Evolutionary conservation across 192 early-diverging fungal genomes (phyloP).

Genomic region (Geosiphon pyriformis): DNA sequence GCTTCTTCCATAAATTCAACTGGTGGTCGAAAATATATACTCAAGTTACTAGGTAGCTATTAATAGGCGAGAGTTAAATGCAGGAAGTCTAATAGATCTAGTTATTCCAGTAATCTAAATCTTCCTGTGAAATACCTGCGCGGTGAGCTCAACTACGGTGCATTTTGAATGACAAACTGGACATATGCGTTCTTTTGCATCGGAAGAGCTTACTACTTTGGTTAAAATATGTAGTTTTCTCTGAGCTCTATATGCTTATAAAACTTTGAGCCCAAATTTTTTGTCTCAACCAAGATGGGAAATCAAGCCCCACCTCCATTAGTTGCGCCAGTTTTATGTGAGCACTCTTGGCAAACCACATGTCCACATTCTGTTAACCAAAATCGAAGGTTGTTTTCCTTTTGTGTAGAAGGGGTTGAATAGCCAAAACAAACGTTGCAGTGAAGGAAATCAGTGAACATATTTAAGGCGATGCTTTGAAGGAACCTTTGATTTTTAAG

Average conservation of each 20-base stretch:
- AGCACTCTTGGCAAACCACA: not conserved
- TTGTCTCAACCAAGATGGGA: no score
- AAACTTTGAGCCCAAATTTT: no score
- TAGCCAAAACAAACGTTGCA: slow-evolving; percentile 9
- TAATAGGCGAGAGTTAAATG: no score
- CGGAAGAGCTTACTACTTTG: not conserved
- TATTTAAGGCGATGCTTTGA: no score
- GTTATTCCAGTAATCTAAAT: no score
- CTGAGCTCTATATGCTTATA: no score
- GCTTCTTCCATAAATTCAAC: slow-evolving; percentile 6
- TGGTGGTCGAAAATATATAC: slow-evolving; percentile 9
- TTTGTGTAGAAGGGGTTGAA: not conserved
- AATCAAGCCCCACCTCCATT: not conserved
- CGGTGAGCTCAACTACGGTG: not conserved
- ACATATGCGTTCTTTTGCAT: not conserved
- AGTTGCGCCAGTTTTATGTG: not conserved
- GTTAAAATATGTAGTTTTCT: no score
- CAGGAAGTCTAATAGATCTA: no score
- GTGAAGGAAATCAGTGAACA: slow-evolving; percentile 12
- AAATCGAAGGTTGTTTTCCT: slow-evolving; percentile 12
- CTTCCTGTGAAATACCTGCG: no score
- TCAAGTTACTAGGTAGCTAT: slow-evolving; percentile 13
- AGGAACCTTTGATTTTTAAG: no score
- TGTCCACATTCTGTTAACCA: slow-evolving; percentile 21
- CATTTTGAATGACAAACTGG: slow-evolving; percentile 2